A percentile compares a stretch with the other conserved stretches of the same genome.
Conservation (phyloP, 257 asterid genomes). For the Solanum sparsipilum region DNA sequence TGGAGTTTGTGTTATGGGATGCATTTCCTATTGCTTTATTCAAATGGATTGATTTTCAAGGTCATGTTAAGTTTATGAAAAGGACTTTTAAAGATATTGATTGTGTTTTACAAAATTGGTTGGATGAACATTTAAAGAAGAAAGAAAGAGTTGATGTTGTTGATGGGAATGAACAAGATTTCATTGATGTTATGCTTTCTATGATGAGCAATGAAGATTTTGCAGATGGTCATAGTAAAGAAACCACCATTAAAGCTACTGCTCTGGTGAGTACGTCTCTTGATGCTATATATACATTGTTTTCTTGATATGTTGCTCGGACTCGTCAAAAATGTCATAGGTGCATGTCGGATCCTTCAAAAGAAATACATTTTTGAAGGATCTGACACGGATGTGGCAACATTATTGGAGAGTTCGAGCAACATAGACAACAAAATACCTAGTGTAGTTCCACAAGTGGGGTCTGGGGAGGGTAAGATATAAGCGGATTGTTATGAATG, state of each 20-base stretch:
- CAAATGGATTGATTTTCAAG: constrained; percentile 4
- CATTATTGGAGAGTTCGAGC: no score
- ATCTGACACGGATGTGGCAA: background rate
- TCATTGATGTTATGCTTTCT: constrained; percentile 8
- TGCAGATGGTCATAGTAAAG: background rate
- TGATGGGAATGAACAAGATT: background rate
- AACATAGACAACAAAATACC: background rate
- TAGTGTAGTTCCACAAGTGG: no score
- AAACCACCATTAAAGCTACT: constrained; percentile 1
- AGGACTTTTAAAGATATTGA: background rate
- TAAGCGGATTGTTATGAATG: background rate
- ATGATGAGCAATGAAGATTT: background rate
- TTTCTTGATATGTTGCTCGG: background rate
- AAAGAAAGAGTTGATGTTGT: background rate
- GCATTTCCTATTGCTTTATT: background rate
- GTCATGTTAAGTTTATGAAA: constrained; percentile 1
- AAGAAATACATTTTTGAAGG: background rate
- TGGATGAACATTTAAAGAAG: constrained; percentile 1
- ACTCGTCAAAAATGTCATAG: background rate
- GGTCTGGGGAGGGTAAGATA: background rate
- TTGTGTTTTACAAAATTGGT: background rate
- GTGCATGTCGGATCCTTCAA: background rate
- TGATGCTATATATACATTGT: background rate
- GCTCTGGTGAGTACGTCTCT: background rate
- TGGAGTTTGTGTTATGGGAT: background rate